Conservation (phyloP, 2,329 filamentous ascomycete genomes). For the Neurospora sp. region DNA sequence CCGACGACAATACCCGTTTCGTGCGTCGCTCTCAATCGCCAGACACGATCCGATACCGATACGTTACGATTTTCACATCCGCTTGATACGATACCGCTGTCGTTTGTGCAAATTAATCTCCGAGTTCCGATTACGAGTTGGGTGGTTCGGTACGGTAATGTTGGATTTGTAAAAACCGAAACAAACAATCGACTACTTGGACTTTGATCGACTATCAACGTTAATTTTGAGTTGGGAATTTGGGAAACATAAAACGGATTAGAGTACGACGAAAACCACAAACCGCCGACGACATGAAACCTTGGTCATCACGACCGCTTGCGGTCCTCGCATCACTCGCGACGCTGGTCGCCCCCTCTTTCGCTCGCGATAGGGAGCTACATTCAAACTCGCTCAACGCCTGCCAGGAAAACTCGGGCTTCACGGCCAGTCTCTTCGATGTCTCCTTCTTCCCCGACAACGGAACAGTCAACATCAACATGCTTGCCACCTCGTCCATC, state of each 20-base stretch:
- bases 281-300: slow-evolving; percentile 32
- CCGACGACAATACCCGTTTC: not conserved
- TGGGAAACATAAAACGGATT: too few relatives aligned
- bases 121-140: not conserved
- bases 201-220: not conserved
- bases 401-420: slow-evolving; percentile 75
- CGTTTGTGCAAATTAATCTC: not conserved
- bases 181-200: not conserved
- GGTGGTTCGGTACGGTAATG: not conserved
- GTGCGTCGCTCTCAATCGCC: not conserved
- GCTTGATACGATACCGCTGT: not conserved
- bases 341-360: slow-evolving; percentile 34
- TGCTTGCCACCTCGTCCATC: slow-evolving; percentile 74
- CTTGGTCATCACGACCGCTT: slow-evolving; percentile 33
- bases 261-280: not conserved
- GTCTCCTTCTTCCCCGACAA: slow-evolving; percentile 71
- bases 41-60: not conserved
- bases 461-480: slow-evolving; percentile 59
- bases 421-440: slow-evolving; percentile 82
- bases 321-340: slow-evolving; percentile 35
- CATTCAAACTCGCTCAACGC: slow-evolving; percentile 74
- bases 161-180: not conserved
- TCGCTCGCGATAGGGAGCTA: slow-evolving; percentile 48
- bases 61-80: not conserved
- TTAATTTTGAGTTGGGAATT: not conserved